Evolutionary conservation across 2,329 filamentous ascomycete species (phyloP).

Genomic region (Aspergillus puulaauensis): DNA sequence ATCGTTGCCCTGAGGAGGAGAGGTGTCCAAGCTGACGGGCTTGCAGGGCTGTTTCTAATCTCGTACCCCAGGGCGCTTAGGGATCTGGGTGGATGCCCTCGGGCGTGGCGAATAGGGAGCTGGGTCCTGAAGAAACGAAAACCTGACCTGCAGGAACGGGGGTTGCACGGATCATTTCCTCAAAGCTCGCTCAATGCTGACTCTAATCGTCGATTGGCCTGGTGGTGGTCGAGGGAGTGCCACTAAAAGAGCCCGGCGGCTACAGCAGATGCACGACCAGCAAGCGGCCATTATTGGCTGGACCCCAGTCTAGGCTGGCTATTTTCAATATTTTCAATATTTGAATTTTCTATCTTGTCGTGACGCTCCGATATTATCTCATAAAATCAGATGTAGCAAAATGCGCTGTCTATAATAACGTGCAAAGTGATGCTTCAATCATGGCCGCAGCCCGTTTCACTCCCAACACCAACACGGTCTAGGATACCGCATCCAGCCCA

Average conservation of each 20-base stretch:
- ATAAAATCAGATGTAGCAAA: neutral
- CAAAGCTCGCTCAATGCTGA: neutral
- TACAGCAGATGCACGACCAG: neutral
- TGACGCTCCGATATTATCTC: neutral
- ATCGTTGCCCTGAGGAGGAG: neutral
- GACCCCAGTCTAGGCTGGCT: neutral
- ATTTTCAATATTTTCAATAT: neutral
- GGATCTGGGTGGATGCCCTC: neutral
- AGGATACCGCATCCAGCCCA: neutral
- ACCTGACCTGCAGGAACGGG: constrained; percentile 1
- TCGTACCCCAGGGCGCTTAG: constrained; percentile 8
- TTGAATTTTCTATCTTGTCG: neutral
- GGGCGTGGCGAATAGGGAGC: neutral
- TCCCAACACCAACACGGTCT: too few species aligned
- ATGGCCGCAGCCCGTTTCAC: neutral
- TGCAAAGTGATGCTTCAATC: neutral
- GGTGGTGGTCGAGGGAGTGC: neutral
- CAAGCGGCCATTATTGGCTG: neutral
- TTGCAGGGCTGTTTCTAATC: constrained; percentile 10
- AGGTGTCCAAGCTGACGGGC: neutral
- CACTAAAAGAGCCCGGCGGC: constrained; percentile 6
- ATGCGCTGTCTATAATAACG: neutral
- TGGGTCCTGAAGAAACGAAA: neutral
- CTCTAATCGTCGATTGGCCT: neutral
- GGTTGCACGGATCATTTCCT: neutral